Base-by-base conservation (phyloP, 1,139 yeast species). In the Suhomyces kunorum region DNA sequence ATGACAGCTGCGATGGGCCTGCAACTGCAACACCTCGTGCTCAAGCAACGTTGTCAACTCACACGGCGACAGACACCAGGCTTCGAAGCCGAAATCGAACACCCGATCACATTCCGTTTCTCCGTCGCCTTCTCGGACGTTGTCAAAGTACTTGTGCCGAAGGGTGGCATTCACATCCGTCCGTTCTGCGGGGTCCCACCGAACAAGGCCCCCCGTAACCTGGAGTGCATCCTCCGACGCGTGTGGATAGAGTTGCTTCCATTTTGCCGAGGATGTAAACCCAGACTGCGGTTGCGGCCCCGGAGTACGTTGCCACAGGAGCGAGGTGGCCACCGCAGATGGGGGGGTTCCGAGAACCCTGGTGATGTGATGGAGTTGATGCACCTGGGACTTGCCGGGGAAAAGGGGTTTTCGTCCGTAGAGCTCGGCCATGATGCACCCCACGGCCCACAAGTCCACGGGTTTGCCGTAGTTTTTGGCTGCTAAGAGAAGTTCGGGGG, bases 401-500 rank as follows among this genome's bases (percentile, higher is more conserved):
- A 85, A 84, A n/a, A 84, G 55, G 1, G 92, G 92, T 50, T 72
- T 74, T 47, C 94, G 67, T 0, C 87, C 87, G 51, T 82, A 84
- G 31, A 85, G 66, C 54, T 85, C 94, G 0, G 80, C 90, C 42
- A 84, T 60, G n/a, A 85, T 83, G 53, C 94, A 85, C 1, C 94
- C 94, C 22, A 81, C 74, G 1, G 92, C 85, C 95, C 95, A 85
- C 61, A 85, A 64, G 59, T 85, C 95, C 35, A 85, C 81, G 2
- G 83, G 65, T 46, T 79, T 78, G 16, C 75, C 66, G 54, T 81
- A 68, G 40, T 63, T 66, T 43, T 75, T 72, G 37, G 76, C 74
- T 16, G 87, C 78, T 43, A 89, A 67, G 46, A 89, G 80, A 41
- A 90, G 70, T 56, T 90, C 98, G 0, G 98, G 98, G 0, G 97